Conservation (phyloP, 441 rosid species). For the Euphorbia corollata region DNA sequence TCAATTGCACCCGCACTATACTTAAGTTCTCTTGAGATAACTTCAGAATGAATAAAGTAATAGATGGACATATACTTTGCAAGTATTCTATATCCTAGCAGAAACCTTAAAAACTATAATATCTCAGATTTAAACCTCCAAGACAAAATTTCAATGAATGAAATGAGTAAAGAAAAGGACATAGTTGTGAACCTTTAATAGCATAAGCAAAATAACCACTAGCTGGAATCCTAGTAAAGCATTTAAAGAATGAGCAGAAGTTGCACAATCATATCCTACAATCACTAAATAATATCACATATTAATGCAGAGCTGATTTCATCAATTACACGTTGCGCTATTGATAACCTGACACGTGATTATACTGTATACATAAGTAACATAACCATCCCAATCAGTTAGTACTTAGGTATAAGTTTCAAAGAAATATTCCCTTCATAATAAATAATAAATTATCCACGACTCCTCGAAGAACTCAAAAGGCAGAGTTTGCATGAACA, state of each 20-base stretch:
- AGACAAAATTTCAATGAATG: not conserved
- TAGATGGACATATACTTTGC: not conserved
- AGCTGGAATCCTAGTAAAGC: not conserved
- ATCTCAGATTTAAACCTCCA: not conserved
- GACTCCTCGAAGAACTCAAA: not conserved
- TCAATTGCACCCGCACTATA: not conserved
- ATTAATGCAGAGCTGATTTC: not conserved
- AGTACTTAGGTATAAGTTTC: not conserved
- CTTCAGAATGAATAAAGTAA: not conserved
- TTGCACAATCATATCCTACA: not conserved
- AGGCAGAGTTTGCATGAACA: not conserved
- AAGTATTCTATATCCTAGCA: not conserved
- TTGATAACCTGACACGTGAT: not conserved
- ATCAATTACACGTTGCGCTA: not conserved
- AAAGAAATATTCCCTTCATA: no score
- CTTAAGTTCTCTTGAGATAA: not conserved
- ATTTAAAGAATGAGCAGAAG: not conserved
- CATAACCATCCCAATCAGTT: not conserved
- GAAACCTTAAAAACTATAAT: not conserved
- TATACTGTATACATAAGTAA: not conserved
- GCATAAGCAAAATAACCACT: not conserved
- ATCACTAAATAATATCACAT: not conserved
- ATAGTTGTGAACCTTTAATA: not conserved
- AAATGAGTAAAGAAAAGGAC: no score
- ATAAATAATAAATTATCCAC: no score